Evolutionary conservation across 2,329 filamentous ascomycete species (phyloP).

Genomic region (Penicillium sp.): DNA sequence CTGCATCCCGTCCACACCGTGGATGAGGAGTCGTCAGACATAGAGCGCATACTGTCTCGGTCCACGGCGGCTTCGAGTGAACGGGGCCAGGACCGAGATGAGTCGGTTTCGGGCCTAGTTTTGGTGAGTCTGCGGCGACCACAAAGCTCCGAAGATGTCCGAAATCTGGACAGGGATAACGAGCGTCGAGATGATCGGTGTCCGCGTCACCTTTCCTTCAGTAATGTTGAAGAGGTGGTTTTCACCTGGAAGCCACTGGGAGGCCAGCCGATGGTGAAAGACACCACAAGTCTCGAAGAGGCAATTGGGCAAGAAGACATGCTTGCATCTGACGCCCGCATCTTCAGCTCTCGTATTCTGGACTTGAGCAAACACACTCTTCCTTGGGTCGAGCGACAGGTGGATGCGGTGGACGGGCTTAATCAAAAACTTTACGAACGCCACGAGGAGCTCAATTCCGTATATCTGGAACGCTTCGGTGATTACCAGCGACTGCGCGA

Average conservation of each 20-base stretch:
- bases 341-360: constrained; percentile 35
- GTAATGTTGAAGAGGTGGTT: constrained; percentile 44
- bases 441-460: constrained; percentile 58
- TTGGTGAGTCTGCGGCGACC: constrained; percentile 34
- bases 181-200: constrained; percentile 29
- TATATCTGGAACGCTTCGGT: constrained; percentile 67
- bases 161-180: constrained; percentile 12
- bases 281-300: constrained; percentile 40
- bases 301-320: constrained; percentile 38
- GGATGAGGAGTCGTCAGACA: constrained; percentile 27
- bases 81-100: constrained; percentile 21
- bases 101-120: constrained; percentile 19
- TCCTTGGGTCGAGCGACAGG: constrained; percentile 42
- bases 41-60: constrained; percentile 26
- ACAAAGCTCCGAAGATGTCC: constrained; percentile 34
- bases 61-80: constrained; percentile 31
- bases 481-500: constrained; percentile 64
- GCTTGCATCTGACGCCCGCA: constrained; percentile 33
- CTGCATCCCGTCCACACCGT: constrained; percentile 15
- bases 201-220: constrained; percentile 45
- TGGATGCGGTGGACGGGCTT: constrained; percentile 50
- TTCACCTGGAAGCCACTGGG: constrained; percentile 33
- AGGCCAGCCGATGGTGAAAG: constrained; percentile 22
- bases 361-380: constrained; percentile 35
- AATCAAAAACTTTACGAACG: constrained; percentile 60